Evolutionary conservation across 257 asterid genomes (phyloP), one percentile per base, ranked within the genome.

Genomic region (Capsicum chinense): DNA sequence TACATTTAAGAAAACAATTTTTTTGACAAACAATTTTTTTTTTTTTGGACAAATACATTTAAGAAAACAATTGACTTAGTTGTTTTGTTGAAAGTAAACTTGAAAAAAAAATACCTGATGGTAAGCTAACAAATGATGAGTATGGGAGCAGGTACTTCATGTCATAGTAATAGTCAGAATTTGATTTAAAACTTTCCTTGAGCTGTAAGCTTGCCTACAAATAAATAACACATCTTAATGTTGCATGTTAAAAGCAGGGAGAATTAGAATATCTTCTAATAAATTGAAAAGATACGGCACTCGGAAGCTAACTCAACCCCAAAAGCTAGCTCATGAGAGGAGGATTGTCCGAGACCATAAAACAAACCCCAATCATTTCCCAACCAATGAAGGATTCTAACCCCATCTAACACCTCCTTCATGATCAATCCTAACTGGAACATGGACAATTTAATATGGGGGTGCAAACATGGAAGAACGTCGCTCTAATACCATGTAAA

Each of bases 131-230:
- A 83, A 93, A 95, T 5, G 97, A 86, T 58, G 91, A 83, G 70
- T 85, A 93, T 14, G 98, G 97, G 47, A 92, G 85, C 79, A 89
- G 85, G 85, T 92, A 95, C 91, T 84, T 90, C 91, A 84, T 92
- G 85, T 95, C 92, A 83, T 78, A 93, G 73, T 90, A 95, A 56
- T 79, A 94, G 73, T 93, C 97, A 83, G 86, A 91, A 3, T 83
- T 54, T 48, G 82, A 66, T 78, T 7, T 83, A 14, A 82, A 56
- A 2, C 62, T 70, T 60, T 85, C 88, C 85, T 79, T 85, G 62
- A 64, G 56, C 3, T 79, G 79, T 5, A 9, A 14, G 44, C 84
- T 85, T 47, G 37, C 89, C 99, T 95, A 68, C 64, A 83, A 44
- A 68, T 84, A 14, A 89, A 80, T 4, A 9, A 83, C 70, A 44